phyloP scores from a whole-genome alignment of 352 stramenopile genomes.

The Phytophthora pluvialis region DNA sequence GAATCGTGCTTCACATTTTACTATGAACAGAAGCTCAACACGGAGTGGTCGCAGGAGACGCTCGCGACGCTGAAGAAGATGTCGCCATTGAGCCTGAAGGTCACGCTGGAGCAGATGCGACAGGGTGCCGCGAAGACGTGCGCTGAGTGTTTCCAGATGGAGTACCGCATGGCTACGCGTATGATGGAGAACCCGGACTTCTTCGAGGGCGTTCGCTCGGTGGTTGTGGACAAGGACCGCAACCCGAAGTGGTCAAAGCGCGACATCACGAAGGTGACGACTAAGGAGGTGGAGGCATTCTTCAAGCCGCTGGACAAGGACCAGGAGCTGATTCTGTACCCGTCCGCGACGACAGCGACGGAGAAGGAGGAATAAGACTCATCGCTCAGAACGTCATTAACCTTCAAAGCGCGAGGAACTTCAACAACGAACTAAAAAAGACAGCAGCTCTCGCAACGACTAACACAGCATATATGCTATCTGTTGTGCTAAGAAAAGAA shows the following conservation, averaged over 20 bases:
- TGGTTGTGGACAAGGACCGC: slow-evolving; percentile 97
- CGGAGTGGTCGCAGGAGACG: slow-evolving; percentile 81
- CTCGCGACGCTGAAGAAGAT: slow-evolving; percentile 87
- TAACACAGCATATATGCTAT: slow-evolving; percentile 26
- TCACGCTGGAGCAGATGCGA: slow-evolving; percentile 94
- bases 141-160: slow-evolving; percentile 95
- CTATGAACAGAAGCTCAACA: slow-evolving; percentile 54
- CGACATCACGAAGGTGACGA: slow-evolving; percentile 63
- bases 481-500: slow-evolving; percentile 34
- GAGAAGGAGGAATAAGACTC: slow-evolving; percentile 41
- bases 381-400: slow-evolving; percentile 31
- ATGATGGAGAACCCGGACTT: slow-evolving; percentile 95
- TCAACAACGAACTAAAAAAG: slow-evolving; percentile 36
- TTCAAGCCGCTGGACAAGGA: slow-evolving; percentile 83
- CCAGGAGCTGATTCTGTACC: slow-evolving; percentile 81
- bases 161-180: slow-evolving; percentile 88
- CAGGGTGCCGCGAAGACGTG: slow-evolving; percentile 86
- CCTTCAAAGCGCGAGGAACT: slow-evolving; percentile 32
- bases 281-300: slow-evolving; percentile 77
- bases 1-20: slow-evolving; percentile 5
- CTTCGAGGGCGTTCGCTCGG: slow-evolving; percentile 96
- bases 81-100: slow-evolving; percentile 94
- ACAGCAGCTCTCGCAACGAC: slow-evolving; percentile 29
- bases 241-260: slow-evolving; percentile 91
- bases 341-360: slow-evolving; percentile 39